A percentile compares a stretch with the other conserved stretches of the same genome.
phyloP scores from a whole-genome alignment of 176 grass and related monocot genomes.

The Rhynchospora breviuscula region DNA sequence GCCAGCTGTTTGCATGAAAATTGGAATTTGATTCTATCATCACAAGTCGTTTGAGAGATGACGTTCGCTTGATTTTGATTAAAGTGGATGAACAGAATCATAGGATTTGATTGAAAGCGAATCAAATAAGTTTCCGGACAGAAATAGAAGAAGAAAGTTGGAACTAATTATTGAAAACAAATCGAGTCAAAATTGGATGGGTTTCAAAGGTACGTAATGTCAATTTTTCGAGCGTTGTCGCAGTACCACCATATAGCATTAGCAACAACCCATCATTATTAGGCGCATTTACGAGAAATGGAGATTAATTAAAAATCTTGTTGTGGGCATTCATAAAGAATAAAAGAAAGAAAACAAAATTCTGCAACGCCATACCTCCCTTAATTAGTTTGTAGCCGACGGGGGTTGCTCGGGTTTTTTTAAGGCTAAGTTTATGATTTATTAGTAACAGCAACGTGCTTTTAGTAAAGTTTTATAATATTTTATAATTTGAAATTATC shows the following conservation, averaged over 20 bases:
- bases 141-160: background rate
- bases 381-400: too few species aligned
- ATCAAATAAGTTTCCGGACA: conserved; percentile 4
- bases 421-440: too few species aligned
- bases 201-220: background rate
- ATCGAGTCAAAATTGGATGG: background rate
- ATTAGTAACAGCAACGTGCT: too few species aligned
- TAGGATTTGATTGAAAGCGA: conserved; percentile 1
- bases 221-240: background rate
- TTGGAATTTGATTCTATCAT: background rate
- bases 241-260: background rate
- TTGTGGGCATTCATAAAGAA: too few species aligned
- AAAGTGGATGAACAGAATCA: background rate
- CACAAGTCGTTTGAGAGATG: background rate
- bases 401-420: too few species aligned
- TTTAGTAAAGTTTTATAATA: too few species aligned
- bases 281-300: background rate
- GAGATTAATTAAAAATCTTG: too few species aligned
- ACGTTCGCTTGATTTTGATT: background rate
- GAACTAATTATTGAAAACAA: background rate
- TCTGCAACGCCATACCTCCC: too few species aligned
- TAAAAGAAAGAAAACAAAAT: too few species aligned
- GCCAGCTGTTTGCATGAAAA: background rate
- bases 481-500: too few species aligned
- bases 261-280: background rate